Conservation (phyloP, 2,329 filamentous ascomycete genomes). For the Fulvia fulva region DNA sequence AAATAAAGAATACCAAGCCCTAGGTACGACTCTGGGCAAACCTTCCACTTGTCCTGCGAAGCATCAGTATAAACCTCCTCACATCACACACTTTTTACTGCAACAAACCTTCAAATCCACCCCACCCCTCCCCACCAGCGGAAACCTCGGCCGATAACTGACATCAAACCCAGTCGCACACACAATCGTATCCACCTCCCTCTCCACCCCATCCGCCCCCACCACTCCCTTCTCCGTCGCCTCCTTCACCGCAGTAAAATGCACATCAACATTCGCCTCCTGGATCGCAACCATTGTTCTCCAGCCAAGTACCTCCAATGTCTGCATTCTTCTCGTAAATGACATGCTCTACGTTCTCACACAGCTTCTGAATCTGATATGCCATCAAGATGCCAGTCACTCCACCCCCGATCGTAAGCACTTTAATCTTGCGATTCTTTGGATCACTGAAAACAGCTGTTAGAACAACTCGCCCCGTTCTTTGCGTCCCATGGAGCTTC, state of each 20-base stretch:
- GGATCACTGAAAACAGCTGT: not conserved
- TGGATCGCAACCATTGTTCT: conserved; percentile 46
- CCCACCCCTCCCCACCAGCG: conserved; percentile 40
- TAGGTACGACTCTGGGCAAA: conserved; percentile 35
- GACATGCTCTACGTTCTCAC: conserved; percentile 44
- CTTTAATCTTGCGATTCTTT: conserved; percentile 42
- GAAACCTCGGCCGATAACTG: conserved; percentile 42
- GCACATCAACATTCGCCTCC: conserved; percentile 49
- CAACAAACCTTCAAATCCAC: conserved; percentile 32
- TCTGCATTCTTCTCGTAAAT: conserved; percentile 48
- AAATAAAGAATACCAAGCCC: conserved; percentile 22
- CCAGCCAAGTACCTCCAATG: conserved; percentile 40
- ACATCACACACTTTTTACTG: not conserved
- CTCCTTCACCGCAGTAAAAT: conserved; percentile 45
- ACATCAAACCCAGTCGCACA: conserved; percentile 47
- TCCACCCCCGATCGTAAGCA: conserved; percentile 48
- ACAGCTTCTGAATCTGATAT: conserved; percentile 46
- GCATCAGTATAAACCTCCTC: not conserved
- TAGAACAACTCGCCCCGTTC: not conserved
- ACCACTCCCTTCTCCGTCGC: conserved; percentile 47
- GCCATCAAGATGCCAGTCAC: conserved; percentile 47
- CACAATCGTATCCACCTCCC: conserved; percentile 42
- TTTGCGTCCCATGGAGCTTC: too few species aligned
- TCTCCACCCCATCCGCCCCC: conserved; percentile 40
- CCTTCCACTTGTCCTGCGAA: conserved; percentile 35